Evolutionary conservation across 1,284 basidiomycete genomes (phyloP), one percentile per base, ranked within the genome.

Genomic region (Apiotrichum akiyoshidainum): DNA sequence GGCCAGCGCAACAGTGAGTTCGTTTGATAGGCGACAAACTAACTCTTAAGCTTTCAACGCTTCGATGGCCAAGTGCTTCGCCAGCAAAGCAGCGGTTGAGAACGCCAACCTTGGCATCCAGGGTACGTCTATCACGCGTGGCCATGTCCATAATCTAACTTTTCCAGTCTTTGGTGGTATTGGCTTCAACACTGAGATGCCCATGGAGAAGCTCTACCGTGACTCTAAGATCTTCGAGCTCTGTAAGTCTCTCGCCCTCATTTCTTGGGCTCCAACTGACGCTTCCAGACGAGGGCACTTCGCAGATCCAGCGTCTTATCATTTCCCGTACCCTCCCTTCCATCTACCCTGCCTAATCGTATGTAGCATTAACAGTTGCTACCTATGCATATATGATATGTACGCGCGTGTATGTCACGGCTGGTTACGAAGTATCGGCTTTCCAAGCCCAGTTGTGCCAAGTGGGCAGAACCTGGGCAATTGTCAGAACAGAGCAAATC

Each of bases 141-240:
- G 9, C 2, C 9, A 22, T 10, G 9, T 3, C 16, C 14, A n/a
- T 22, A 16, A 35, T 46, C 59, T 65, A 17, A 62, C 51, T 13
- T 2, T 2, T 37, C 8, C 39, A 74, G 72, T 76, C 10, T 78
- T 69, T 44, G 78, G 78, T 11, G 81, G 81, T n/a, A 74, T 80
- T 0, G 81, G 81, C 6, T 82, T 80, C 76, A 82, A 82, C 72
- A 79, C 79, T 6, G 82, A 83, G 64, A 78, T 79, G 64, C 80
- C 81, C 1, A 81, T 82, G 59, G 82, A 83, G 67, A 83, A 83
- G 74, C 74, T 83, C 14, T 82, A 78, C 69, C 68, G 79, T 16
- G 79, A 80, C 60, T 73, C 75, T 33, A 79, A 80, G 67, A 81
- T 81, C 42, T 81, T 79, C 54, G 75, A 79, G 55, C 70, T 81